Percentiles rank a stretch among this genome's conserved stretches.
phyloP scores from a whole-genome alignment of 768 basidiomycete genomes.

The Crassisporium funariophilum region DNA sequence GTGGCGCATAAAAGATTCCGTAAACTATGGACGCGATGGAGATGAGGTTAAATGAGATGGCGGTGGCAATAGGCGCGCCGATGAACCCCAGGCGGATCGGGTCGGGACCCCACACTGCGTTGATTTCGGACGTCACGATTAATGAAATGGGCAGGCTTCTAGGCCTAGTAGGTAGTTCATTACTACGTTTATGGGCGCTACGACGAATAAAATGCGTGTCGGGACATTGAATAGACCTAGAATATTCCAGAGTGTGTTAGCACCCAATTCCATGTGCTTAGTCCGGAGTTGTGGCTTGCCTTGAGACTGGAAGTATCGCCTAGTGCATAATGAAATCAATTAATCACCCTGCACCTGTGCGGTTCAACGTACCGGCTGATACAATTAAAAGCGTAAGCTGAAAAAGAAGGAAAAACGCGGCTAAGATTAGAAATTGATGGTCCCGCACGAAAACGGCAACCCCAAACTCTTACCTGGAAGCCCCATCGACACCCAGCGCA shows the following conservation, averaged over 20 bases:
- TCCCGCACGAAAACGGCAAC: background rate
- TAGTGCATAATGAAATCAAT: background rate
- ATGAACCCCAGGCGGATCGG: conserved; percentile 78
- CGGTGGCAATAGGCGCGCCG: conserved; percentile 87
- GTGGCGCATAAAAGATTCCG: conserved; percentile 56
- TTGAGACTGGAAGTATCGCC: conserved; percentile 66
- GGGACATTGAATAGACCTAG: conserved; percentile 81
- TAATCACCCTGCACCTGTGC: background rate
- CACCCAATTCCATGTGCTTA: conserved; percentile 15
- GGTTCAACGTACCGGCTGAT: conserved; percentile 32
- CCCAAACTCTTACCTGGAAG: conserved; percentile 53
- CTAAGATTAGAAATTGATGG: background rate
- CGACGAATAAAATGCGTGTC: conserved; percentile 72
- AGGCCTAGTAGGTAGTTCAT: conserved; percentile 81
- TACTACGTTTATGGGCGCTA: conserved; percentile 81
- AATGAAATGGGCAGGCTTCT: conserved; percentile 8
- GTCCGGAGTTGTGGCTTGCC: conserved; percentile 27
- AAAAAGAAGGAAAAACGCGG: background rate
- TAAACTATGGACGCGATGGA: conserved; percentile 58
- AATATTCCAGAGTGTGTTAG: background rate
- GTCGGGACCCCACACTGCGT: conserved; percentile 72
- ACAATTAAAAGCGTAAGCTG: conserved; percentile 50
- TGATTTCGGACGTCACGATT: background rate
- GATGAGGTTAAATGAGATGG: conserved; percentile 84
- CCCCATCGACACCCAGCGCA: conserved; percentile 71